Conservation (phyloP, 129 eudicot species). For the Heracleum sosnowskyi region DNA sequence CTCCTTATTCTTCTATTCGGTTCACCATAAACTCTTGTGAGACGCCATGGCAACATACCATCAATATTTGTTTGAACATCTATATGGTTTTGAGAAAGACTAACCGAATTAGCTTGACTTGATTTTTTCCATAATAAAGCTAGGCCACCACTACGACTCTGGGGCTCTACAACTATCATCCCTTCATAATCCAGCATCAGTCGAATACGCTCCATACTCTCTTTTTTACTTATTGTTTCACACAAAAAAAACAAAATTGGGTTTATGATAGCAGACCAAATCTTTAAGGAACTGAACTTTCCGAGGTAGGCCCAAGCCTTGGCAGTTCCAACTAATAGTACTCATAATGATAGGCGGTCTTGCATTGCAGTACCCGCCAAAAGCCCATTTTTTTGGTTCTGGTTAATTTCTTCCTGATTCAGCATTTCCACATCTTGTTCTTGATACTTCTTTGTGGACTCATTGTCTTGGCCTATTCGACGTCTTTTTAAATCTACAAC, state of each 20-base stretch:
- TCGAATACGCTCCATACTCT: not conserved
- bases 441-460: too few relatives aligned
- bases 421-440: too few relatives aligned
- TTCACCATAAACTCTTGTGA: too few relatives aligned
- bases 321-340: not conserved
- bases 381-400: not conserved
- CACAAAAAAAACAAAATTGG: too few relatives aligned
- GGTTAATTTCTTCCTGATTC: too few relatives aligned
- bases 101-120: not conserved
- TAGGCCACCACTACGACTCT: not conserved
- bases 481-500: not conserved
- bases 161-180: not conserved
- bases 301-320: not conserved
- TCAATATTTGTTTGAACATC: not conserved
- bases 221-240: too few relatives aligned
- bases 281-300: too few relatives aligned
- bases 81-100: not conserved
- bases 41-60: too few relatives aligned
- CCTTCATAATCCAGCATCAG: not conserved
- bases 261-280: not conserved
- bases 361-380: not conserved
- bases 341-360: not conserved
- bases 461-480: not conserved
- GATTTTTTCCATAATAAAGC: not conserved
- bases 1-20: too few relatives aligned